Conservation (phyloP, 129 eudicot species). For the Deinandra increscens region DNA sequence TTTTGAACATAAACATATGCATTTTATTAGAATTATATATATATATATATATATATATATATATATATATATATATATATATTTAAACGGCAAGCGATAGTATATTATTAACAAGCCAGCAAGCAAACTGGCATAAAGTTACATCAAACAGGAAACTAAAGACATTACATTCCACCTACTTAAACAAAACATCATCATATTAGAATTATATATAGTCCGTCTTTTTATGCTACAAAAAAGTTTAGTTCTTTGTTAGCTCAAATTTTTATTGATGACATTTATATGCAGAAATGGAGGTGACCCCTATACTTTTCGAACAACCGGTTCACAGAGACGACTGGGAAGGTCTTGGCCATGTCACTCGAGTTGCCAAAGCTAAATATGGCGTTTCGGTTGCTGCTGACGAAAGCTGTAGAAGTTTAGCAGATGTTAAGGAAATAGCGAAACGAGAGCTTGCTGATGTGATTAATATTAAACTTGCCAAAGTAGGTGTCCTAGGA, state of each 20-base stretch:
- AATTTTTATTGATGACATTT: not conserved
- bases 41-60: too few relatives aligned
- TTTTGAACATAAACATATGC: not conserved
- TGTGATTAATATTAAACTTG: constrained; percentile 83
- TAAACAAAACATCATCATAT: not conserved
- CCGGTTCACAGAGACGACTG: constrained; percentile 97
- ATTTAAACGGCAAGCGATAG: too few relatives aligned
- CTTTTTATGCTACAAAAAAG: not conserved
- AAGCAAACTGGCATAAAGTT: too few relatives aligned
- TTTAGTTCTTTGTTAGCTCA: not conserved
- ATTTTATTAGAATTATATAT: not conserved
- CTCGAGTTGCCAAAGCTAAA: constrained; percentile 56
- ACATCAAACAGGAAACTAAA: too few relatives aligned
- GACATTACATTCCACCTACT: too few relatives aligned
- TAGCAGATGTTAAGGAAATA: constrained; percentile 68
- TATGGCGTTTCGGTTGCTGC: constrained; percentile 91
- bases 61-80: too few relatives aligned
- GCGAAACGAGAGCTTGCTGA: constrained; percentile 65
- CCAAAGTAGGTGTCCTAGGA: constrained; percentile 85
- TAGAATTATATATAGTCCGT: not conserved
- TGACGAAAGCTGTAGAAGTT: constrained; percentile 86
- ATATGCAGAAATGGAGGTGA: constrained; percentile 71
- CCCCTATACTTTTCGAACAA: constrained; percentile 90
- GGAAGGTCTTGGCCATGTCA: constrained; percentile 79
- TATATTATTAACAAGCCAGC: too few relatives aligned